Percentiles rank a stretch among this genome's conserved stretches.
phyloP scores from a whole-genome alignment of 2,329 filamentous ascomycete genomes.

The Corynespora cassiicola region DNA sequence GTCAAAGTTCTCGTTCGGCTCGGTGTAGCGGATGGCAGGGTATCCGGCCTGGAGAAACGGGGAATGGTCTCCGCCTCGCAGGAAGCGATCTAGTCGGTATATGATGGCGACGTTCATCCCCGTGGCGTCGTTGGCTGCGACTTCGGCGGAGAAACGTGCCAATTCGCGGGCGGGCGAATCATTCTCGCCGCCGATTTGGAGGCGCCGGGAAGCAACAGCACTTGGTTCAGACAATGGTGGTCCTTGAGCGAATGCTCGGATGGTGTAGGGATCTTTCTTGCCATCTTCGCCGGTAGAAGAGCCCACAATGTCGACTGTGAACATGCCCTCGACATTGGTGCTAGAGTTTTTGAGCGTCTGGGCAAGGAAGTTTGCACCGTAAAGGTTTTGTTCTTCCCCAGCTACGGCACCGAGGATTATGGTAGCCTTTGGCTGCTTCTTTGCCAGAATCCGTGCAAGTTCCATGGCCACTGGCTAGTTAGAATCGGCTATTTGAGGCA shows the following conservation, averaged over 20 bases:
- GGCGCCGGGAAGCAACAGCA: constrained; percentile 44
- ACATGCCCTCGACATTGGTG: constrained; percentile 63
- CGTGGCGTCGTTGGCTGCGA: constrained; percentile 58
- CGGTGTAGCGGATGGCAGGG: constrained; percentile 62
- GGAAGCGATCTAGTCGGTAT: constrained; percentile 63
- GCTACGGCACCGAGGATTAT: constrained; percentile 65
- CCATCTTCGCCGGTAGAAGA: constrained; percentile 55
- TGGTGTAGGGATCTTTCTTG: constrained; percentile 55
- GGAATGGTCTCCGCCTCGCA: constrained; percentile 63
- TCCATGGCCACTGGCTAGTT: constrained; percentile 57
- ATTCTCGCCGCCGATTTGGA: constrained; percentile 56
- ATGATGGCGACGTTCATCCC: constrained; percentile 64
- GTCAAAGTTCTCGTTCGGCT: constrained; percentile 63
- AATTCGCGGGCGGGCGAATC: constrained; percentile 63
- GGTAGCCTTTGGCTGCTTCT: constrained; percentile 56
- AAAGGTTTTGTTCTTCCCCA: constrained; percentile 64
- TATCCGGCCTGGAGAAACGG: constrained; percentile 64
- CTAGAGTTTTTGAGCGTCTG: constrained; percentile 59
- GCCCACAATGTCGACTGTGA: constrained; percentile 66
- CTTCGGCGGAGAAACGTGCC: constrained; percentile 62
- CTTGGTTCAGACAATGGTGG: constrained; percentile 53
- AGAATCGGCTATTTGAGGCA: no score
- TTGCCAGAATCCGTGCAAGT: constrained; percentile 60
- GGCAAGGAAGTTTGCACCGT: constrained; percentile 60
- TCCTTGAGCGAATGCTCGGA: constrained; percentile 63